phyloP scores from a whole-genome alignment of 2,329 filamentous ascomycete genomes.

The Colletotrichum caudatum region DNA sequence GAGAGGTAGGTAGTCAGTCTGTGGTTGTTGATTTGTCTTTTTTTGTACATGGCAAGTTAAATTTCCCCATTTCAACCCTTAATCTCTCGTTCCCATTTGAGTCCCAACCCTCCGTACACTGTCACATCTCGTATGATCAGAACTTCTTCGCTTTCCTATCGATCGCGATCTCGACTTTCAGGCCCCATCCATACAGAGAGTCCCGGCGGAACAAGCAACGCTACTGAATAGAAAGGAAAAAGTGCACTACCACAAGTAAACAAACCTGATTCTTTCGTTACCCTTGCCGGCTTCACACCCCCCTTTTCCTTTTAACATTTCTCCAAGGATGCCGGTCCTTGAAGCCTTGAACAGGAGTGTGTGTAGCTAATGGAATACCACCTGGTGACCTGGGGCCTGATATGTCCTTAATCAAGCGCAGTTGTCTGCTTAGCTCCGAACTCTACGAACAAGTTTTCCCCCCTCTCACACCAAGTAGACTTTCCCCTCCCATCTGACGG shows the following conservation, averaged over 20 bases:
- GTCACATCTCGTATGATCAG: neutral
- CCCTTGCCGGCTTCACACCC: neutral
- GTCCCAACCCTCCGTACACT: too few species aligned
- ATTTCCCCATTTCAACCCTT: too few species aligned
- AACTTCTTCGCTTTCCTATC: neutral
- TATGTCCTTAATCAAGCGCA: conserved; percentile 5
- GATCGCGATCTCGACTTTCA: conserved; percentile 27
- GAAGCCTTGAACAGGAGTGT: neutral
- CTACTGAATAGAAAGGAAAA: neutral
- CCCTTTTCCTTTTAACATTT: neutral
- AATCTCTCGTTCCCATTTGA: too few species aligned
- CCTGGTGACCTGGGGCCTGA: neutral
- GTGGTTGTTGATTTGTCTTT: neutral
- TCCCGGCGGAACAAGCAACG: neutral
- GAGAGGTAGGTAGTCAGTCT: too few species aligned
- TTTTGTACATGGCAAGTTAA: neutral
- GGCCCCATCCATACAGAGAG: neutral
- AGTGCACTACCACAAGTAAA: neutral
- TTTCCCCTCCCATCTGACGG: neutral
- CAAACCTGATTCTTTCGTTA: neutral
- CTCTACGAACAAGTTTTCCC: conserved; percentile 23
- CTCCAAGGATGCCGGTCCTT: neutral
- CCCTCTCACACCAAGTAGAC: neutral
- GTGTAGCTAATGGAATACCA: neutral
- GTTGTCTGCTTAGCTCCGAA: conserved; percentile 19